Base-by-base conservation (phyloP, 305 asterid species). In the Fraxinus greggii region DNA sequence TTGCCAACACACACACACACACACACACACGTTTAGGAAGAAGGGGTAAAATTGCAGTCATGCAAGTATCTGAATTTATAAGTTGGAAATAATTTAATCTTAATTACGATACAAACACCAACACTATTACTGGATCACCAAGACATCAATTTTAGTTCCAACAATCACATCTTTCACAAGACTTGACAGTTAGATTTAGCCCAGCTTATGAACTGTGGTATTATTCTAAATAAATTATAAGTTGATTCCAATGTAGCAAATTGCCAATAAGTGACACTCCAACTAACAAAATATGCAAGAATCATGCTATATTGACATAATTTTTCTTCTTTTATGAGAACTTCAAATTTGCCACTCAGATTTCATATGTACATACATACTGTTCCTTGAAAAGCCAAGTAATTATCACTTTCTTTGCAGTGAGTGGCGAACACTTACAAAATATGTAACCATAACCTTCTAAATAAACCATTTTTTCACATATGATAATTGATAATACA, bases 361-460 rank as follows among this genome's bases (percentile, higher is more conserved):
- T 9, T 10, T 42, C 5, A 2, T 42, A 42, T 3, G 56, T 45
- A 45, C 19, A 13, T 15, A 48, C 21, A 48, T 15, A 36, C 45
- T 9, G 17, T 42, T 42, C 51, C 51, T 42, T 42, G 51, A 2
- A 42, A 42, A 42, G 51, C 17, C 51, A 42, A 42, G 19, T 48
- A 48, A 48, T 28, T 73, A 72, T 32, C 63, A 79, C 72, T 83
- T 79, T 73, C 85, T 81, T 85, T 72, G n/a, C 77, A 42, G 72
- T 36, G 45, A 77, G 86, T 78, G 82, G 84, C 24, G 51, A 73
- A 81, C 38, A 72, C 42, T 48, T 42, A 36, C 36, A 72, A 83
- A 87, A 82, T 54, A 82, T 21, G 79, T 72, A 77, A 83, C 79
- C 77, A 56, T 6, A 65, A 40, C 78, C 80, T 56, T 83, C 85